phyloP scores from a whole-genome alignment of 805 yeast genomes.

The Citeromyces matritensis region DNA sequence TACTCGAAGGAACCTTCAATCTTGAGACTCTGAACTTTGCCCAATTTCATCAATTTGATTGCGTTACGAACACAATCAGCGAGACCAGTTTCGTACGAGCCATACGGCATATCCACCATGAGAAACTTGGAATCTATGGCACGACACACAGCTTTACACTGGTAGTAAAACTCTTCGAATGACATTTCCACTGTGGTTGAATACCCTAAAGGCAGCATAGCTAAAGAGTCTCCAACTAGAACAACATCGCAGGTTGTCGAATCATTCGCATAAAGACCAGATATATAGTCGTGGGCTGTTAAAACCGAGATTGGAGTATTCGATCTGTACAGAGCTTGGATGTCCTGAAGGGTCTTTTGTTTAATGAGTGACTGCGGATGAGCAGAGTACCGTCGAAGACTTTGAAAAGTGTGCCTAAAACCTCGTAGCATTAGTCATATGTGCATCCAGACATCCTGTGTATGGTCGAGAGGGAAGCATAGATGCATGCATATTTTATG shows the following conservation, averaged over 20 bases:
- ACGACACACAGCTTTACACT: constrained; percentile 61
- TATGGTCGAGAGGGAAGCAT: too few species aligned
- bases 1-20: constrained; percentile 67
- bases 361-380: constrained; percentile 2
- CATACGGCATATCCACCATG: constrained; percentile 83
- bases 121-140: constrained; percentile 53
- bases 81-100: constrained; percentile 55
- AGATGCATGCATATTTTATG: too few species aligned
- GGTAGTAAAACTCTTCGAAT: constrained; percentile 68
- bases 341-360: constrained; percentile 10
- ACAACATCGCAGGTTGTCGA: constrained; percentile 51
- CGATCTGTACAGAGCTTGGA: constrained; percentile 6
- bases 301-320: constrained; percentile 18
- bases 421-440: too few species aligned
- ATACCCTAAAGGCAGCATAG: constrained; percentile 85
- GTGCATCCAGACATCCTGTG: too few species aligned
- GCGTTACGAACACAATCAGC: constrained; percentile 51
- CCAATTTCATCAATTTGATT: constrained; percentile 33
- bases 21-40: constrained; percentile 61
- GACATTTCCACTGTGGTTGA: constrained; percentile 60
- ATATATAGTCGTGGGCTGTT: constrained; percentile 84
- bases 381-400: too few species aligned
- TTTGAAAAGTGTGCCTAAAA: too few species aligned
- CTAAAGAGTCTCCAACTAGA: constrained; percentile 82
- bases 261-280: constrained; percentile 53